Base-by-base conservation (phyloP, 768 basidiomycete species). In the Suillus ampliporus region DNA sequence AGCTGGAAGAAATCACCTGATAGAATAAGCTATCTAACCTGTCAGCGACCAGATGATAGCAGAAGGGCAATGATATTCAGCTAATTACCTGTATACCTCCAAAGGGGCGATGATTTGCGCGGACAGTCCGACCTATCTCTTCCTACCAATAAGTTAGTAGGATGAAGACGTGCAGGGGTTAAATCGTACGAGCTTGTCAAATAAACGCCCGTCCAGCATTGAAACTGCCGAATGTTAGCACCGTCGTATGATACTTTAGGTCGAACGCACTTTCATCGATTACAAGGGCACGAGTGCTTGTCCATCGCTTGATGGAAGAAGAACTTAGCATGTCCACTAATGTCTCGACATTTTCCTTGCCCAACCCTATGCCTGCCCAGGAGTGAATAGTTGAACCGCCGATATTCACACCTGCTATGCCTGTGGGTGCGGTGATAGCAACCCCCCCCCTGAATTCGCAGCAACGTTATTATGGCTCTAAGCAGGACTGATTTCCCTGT, bases 1-100 rank as follows among this genome's bases (percentile, higher is more conserved):
- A 94, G 78, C 72, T 94, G 91, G 72, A 89, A 92, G 72, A 92
- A 93, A 72, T 94, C 91, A 0, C 91, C 91, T 1, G 88, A 87
- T 8, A 92, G 72, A 35, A 92, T 81, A 53, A 92, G 82, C 88
- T 91, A 63, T n/a, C 62, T 58, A 60, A 69, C 60, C 65, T 40
- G 26, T 68, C 52, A 56, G 38, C 43, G 62, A 31, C 37, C 62
- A 6, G 43, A 47, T 5, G 34, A 23, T 37, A 40, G 14, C 7
- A 31, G 14, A 28, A 35, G 43, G 41, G 5, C 57, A 14, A 26
- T n/a, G 61, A 13, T 9, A 5, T 13, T n/a, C 21, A 23, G 21
- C 19, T 60, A 57, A 59, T 19, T 56, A 84, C 85, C 76, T 91
- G 90, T 21, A 91, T 86, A 1, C 89, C 89, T 6, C 89, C 90